Conservation (phyloP, 768 basidiomycete species). For the Lactifluus volemus region DNA sequence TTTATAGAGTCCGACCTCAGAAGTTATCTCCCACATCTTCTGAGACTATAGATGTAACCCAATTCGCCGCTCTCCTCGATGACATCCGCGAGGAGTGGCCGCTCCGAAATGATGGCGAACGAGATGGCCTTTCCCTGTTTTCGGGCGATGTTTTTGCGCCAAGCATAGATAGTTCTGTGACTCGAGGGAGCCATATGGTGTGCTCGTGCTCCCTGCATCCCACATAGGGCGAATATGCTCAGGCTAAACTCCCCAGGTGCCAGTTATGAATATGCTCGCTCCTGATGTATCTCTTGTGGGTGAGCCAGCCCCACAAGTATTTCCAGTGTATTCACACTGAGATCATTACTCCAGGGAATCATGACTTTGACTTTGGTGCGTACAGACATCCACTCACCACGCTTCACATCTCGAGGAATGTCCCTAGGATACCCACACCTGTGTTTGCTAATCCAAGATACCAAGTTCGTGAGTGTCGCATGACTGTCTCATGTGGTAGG, state of each 20-base stretch:
- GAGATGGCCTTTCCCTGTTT: conserved; percentile 74
- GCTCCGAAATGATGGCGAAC: conserved; percentile 36
- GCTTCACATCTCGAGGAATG: not conserved
- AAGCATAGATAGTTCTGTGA: conserved; percentile 78
- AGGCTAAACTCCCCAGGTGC: conserved; percentile 44
- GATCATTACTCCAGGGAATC: conserved; percentile 52
- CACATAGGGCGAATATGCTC: not conserved
- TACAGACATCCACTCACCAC: not conserved
- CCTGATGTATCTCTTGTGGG: conserved; percentile 76
- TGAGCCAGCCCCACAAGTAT: conserved; percentile 27
- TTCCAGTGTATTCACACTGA: not conserved
- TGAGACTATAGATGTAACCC: conserved; percentile 77
- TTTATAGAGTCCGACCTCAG: conserved; percentile 74
- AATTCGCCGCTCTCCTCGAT: conserved; percentile 69
- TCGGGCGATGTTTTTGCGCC: conserved; percentile 89
- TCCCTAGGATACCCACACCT: conserved; percentile 52
- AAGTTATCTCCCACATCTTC: conserved; percentile 43
- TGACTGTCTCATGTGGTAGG: not conserved
- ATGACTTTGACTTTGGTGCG: conserved; percentile 85
- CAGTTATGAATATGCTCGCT: conserved; percentile 74
- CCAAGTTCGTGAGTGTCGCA: conserved; percentile 52
- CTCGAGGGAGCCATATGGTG: conserved; percentile 88
- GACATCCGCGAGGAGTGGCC: conserved; percentile 53
- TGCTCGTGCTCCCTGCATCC: conserved; percentile 11
- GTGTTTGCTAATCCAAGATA: conserved; percentile 58